phyloP scores from a whole-genome alignment of 495 filamentous ascomycete species.

The Chlorociboria aeruginascens region DNA sequence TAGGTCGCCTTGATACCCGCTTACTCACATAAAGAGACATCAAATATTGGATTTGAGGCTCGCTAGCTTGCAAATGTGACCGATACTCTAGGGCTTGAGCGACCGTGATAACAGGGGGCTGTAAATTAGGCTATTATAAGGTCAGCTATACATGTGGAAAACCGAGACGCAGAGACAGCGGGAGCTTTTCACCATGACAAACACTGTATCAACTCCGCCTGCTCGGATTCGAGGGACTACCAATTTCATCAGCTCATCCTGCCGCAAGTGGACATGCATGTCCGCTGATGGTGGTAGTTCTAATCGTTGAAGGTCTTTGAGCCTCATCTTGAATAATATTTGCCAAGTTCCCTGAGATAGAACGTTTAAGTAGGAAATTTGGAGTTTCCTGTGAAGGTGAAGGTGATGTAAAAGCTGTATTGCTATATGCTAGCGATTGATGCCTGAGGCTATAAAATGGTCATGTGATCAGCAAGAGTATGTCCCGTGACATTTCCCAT shows the following conservation, averaged over 20 bases:
- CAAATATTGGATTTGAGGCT: conserved; percentile 62
- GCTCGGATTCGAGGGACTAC: conserved; percentile 58
- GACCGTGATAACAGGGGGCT: conserved; percentile 64
- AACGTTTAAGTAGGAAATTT: too few species aligned
- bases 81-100: conserved; percentile 64
- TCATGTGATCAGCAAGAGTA: too few species aligned
- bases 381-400: too few species aligned
- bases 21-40: conserved; percentile 77
- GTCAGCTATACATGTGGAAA: not conserved
- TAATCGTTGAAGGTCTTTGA: conserved; percentile 24
- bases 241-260: conserved; percentile 67
- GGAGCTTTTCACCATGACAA: conserved; percentile 43
- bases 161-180: not conserved
- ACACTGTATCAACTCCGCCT: conserved; percentile 31
- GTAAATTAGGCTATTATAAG: conserved; percentile 21
- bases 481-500: too few species aligned
- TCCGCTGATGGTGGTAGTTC: conserved; percentile 62
- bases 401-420: not conserved
- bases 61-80: conserved; percentile 48
- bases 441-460: too few species aligned
- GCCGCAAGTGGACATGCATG: conserved; percentile 60
- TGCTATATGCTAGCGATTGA: not conserved
- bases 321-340: not conserved
- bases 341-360: too few species aligned
- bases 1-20: too few species aligned